Percentiles rank a stretch among this genome's conserved stretches.
Conservation (phyloP, 208 protist species). For the Phytomonas francai region DNA sequence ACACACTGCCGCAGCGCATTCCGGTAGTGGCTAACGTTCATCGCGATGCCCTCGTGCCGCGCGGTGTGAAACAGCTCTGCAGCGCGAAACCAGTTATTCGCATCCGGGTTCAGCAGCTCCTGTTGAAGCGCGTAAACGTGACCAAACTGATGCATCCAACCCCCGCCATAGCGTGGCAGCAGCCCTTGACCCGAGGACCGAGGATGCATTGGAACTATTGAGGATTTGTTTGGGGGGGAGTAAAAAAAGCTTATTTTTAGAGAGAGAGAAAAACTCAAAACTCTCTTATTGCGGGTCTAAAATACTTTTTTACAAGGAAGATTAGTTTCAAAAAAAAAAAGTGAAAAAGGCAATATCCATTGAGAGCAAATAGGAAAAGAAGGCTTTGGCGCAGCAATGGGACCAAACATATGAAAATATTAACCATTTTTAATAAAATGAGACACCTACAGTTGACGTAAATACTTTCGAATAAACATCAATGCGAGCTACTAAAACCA, state of each 20-base stretch:
- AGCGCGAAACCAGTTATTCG: conserved; percentile 75
- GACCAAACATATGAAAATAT: no score
- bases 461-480: no score
- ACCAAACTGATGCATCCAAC: conserved; percentile 89
- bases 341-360: neutral
- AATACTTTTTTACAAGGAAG: neutral
- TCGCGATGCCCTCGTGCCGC: conserved; percentile 65
- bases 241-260: conserved; percentile 11
- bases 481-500: no score
- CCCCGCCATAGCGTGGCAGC: conserved; percentile 77
- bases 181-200: conserved; percentile 46
- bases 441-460: no score
- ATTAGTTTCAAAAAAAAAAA: conserved; percentile 12
- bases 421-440: no score
- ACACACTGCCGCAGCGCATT: conserved; percentile 79
- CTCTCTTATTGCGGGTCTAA: neutral
- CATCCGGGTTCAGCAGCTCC: conserved; percentile 62
- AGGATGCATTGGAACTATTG: conserved; percentile 33
- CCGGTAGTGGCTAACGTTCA: conserved; percentile 66
- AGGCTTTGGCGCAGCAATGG: no score
- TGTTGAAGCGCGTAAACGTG: conserved; percentile 85
- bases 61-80: conserved; percentile 81
- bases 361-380: no score
- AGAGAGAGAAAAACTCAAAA: conserved; percentile 3
- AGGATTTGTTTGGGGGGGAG: neutral